These are phyloP conservation scores for Mycena metata DNA, from an alignment of 768 basidiomycete genomes.

Conservation along the genomic window DNA sequence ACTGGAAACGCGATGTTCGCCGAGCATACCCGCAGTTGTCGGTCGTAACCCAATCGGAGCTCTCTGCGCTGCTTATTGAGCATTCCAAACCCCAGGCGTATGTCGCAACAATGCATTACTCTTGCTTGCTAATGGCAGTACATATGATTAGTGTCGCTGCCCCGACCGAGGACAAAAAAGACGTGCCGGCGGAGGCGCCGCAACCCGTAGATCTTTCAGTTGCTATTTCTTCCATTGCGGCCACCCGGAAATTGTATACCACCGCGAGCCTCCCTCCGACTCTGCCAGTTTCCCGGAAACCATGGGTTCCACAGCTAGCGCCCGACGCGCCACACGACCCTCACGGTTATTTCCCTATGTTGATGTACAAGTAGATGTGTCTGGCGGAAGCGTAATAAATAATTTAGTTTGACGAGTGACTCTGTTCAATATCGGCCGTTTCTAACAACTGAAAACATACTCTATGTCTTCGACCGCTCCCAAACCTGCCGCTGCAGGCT, in stretches of 20 bases:
- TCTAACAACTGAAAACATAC: conserved; percentile 41
- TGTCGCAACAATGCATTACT: conserved; percentile 46
- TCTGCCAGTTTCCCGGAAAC: conserved; percentile 75
- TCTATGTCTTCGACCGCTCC: conserved; percentile 59
- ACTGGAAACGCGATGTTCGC: conserved; percentile 97
- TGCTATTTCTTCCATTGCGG: conserved; percentile 77
- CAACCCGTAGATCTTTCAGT: conserved; percentile 73
- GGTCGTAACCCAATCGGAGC: conserved; percentile 85
- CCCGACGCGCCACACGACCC: conserved; percentile 88
- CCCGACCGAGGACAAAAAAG: conserved; percentile 49
- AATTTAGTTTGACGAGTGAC: conserved; percentile 9
- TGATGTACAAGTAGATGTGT: conserved; percentile 63
- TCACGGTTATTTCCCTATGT: conserved; percentile 88
- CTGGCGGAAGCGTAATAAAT: conserved; percentile 39
- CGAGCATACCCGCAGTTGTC: conserved; percentile 94
- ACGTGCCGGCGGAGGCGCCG: conserved; percentile 60
- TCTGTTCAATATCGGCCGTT: neutral
- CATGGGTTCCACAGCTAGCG: conserved; percentile 81
- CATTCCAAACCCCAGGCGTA: conserved; percentile 78
- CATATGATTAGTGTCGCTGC: conserved; percentile 30
- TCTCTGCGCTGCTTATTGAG: conserved; percentile 85
- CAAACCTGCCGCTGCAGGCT: conserved; percentile 66
- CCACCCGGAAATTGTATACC: conserved; percentile 69
- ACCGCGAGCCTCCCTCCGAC: conserved; percentile 79
- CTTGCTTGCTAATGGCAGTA: conserved; percentile 10